Conservation (phyloP, 2,329 filamentous ascomycete species). For the Talaromyces marneffei region DNA sequence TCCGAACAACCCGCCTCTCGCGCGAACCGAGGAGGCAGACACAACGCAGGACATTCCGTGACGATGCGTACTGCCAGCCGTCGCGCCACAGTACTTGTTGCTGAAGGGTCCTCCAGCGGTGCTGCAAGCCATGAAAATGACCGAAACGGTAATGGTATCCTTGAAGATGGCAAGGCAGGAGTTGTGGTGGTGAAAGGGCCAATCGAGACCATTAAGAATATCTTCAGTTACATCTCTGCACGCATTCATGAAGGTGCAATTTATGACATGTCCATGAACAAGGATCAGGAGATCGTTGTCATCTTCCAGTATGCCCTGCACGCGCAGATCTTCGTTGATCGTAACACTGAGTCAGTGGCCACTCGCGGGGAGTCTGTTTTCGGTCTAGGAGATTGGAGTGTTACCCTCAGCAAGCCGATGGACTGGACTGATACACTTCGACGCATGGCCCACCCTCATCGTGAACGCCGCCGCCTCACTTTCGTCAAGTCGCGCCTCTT, state of each 20-base stretch:
- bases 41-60: neutral
- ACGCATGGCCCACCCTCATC: conserved; percentile 31
- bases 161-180: conserved; percentile 25
- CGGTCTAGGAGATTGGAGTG: conserved; percentile 21
- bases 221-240: conserved; percentile 29
- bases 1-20: neutral
- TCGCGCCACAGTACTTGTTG: neutral
- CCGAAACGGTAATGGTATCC: neutral
- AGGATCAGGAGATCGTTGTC: conserved; percentile 27
- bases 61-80: neutral
- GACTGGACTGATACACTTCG: conserved; percentile 31
- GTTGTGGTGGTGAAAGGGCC: conserved; percentile 24
- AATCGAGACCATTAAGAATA: conserved; percentile 18
- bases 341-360: conserved; percentile 24
- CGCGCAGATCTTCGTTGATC: conserved; percentile 30
- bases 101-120: neutral
- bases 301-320: conserved; percentile 35
- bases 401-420: conserved; percentile 27
- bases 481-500: conserved; percentile 37
- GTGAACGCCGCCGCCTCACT: conserved; percentile 38
- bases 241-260: conserved; percentile 37
- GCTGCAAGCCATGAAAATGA: neutral
- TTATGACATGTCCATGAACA: conserved; percentile 32
- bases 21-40: neutral
- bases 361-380: conserved; percentile 29